Base-by-base conservation (phyloP, 495 filamentous ascomycete species). In the Acidomyces sp. region DNA sequence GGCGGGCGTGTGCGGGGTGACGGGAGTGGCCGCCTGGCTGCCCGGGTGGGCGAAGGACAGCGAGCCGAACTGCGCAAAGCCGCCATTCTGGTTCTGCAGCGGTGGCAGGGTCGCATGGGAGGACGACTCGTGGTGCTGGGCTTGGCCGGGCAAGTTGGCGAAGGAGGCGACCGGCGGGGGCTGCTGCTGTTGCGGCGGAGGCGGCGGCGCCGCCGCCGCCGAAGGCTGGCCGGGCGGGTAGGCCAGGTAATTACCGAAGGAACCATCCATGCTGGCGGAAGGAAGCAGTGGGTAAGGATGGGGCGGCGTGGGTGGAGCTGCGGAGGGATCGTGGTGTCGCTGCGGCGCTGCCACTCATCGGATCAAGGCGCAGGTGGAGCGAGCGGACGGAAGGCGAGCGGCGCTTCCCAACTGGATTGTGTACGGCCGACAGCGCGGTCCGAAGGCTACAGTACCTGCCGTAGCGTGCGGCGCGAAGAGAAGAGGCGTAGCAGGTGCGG, bases 1-100 rank as follows among this genome's bases (percentile, higher is more conserved):
- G 6, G 30, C 32, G 5, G 54, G 53, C 12, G 55, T 52, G 34
- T 54, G 51, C 16, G 55, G 53, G 12, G 53, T 54, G 15, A 34
- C 41, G 2, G 55, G 55, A 6, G 55, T 58, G 11, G 54, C 50
- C 33, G 46, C 26, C 12, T 46, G 40, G 32, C 52, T 52, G 31
- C 38, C 42, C 9, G 52, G 39, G 22, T 55, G 52, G 26, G 37
- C 37, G 28, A 33, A 51, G 6, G 37, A 45, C 20, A 54, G 28
- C 9, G 20, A 19, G 29, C 43, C 40, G 32, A 45, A 52, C 37
- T 43, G 43, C 31, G 31, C 7, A 12, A 20, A 36, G 35, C 43
- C 45, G 38, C 45, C 39, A 52, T 52, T 54, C 44, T 52, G 52
- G 23, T 19, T 43, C 20, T 52, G 48, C 18, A 54, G 26, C 11